phyloP scores from a whole-genome alignment of 2,329 filamentous ascomycete genomes.

The Fusarium incarnatum region DNA sequence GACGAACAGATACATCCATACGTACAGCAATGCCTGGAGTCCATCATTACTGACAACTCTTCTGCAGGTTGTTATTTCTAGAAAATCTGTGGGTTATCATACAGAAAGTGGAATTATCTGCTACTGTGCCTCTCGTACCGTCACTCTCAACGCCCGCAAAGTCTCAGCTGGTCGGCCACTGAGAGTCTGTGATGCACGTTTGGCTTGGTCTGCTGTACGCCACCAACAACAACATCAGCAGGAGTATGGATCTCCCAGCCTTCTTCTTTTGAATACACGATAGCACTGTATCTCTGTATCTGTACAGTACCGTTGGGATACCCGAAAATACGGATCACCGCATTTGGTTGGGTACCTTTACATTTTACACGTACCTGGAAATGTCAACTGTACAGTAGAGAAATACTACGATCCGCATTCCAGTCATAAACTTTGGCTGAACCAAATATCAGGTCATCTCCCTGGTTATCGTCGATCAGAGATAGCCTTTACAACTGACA shows the following conservation, averaged over 20 bases:
- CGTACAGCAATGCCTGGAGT: not conserved
- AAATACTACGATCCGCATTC: constrained; percentile 18
- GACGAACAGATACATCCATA: constrained; percentile 11
- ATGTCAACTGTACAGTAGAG: not conserved
- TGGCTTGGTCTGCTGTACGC: constrained; percentile 26
- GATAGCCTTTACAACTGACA: not conserved
- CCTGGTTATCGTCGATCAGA: not conserved
- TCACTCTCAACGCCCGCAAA: constrained; percentile 13
- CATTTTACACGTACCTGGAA: not conserved
- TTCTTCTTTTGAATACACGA: not conserved
- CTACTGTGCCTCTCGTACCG: not conserved
- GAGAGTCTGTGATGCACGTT: constrained; percentile 11
- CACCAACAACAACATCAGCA: constrained; percentile 26
- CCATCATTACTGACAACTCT: not conserved
- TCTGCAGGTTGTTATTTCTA: not conserved
- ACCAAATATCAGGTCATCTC: constrained; percentile 4
- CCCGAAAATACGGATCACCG: not conserved
- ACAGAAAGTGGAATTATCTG: not conserved
- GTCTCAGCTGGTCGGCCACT: constrained; percentile 9
- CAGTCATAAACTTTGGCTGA: constrained; percentile 12
- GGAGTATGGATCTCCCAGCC: not conserved
- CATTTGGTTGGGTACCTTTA: not conserved
- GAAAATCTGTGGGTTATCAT: not conserved
- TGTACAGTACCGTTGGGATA: not conserved
- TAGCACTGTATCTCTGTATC: not conserved